These are phyloP conservation scores for Coemansia sp. DNA, from an alignment of 371 early-diverging fungal genomes.

Conservation along the genomic window DNA sequence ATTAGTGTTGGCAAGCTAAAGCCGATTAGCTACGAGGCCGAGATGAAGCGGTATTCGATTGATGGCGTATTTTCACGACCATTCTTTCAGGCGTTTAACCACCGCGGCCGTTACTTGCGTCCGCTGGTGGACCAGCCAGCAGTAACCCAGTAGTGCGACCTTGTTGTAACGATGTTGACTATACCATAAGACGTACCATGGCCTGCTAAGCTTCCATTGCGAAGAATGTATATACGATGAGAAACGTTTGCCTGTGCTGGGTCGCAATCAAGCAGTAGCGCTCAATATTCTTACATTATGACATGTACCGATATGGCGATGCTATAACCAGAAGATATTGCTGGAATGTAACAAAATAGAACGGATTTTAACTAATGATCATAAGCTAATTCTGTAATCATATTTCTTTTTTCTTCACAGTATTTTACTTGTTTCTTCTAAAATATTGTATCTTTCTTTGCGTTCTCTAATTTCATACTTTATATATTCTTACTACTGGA, in stretches of 20 bases:
- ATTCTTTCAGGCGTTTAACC: slow-evolving; percentile 50
- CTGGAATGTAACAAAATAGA: no score
- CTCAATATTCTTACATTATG: no score
- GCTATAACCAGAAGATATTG: no score
- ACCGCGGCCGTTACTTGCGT: slow-evolving; percentile 45
- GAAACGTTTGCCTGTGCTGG: no score
- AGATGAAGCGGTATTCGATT: slow-evolving; percentile 51
- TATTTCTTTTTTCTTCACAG: no score
- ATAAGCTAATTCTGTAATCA: background rate
- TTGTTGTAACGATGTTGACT: background rate
- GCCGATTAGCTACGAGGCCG: slow-evolving; percentile 47
- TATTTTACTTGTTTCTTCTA: no score
- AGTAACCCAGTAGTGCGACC: background rate
- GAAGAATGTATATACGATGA: no score
- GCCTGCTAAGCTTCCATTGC: no score
- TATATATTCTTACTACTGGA: background rate
- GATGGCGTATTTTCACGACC: slow-evolving; percentile 48
- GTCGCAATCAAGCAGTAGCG: no score
- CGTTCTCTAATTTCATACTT: background rate
- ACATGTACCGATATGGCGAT: no score
- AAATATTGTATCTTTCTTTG: background rate
- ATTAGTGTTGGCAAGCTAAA: slow-evolving; percentile 35
- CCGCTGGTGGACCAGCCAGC: slow-evolving; percentile 24
- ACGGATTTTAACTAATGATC: background rate
- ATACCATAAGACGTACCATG: no score